Conservation (phyloP, 1,139 yeast genomes). For the Pichia sp. region DNA sequence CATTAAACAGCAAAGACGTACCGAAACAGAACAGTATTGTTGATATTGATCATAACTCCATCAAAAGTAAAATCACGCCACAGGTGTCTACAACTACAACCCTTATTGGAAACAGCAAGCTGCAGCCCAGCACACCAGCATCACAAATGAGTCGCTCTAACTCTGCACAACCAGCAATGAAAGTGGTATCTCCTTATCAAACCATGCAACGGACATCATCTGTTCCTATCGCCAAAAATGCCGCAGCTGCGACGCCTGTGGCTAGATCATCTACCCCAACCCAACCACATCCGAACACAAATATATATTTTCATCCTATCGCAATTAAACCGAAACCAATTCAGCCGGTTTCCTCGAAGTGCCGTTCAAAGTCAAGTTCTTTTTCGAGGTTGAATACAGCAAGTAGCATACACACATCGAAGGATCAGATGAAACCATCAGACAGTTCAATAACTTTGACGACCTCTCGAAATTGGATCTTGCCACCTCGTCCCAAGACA, state of each 20-base stretch:
- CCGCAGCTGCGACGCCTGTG: neutral
- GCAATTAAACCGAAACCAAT: slow-evolving; percentile 31
- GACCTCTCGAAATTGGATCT: slow-evolving; percentile 57
- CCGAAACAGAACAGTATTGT: neutral
- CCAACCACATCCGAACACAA: slow-evolving; percentile 13
- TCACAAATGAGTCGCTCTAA: neutral
- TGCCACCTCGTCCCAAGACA: slow-evolving; percentile 63
- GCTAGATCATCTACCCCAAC: slow-evolving; percentile 49
- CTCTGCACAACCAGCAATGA: neutral
- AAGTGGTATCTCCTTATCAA: neutral
- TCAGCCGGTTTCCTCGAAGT: slow-evolving; percentile 19
- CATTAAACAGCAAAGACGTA: neutral
- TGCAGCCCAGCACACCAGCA: neutral
- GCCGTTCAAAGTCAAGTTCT: slow-evolving; percentile 6
- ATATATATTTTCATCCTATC: slow-evolving; percentile 26
- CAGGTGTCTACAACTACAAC: neutral
- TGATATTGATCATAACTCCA: neutral
- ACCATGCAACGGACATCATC: slow-evolving; percentile 6
- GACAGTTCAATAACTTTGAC: slow-evolving; percentile 24
- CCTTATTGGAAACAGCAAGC: neutral
- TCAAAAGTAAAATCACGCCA: slow-evolving; percentile 1
- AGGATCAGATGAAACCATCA: slow-evolving; percentile 14
- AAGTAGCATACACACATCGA: slow-evolving; percentile 13
- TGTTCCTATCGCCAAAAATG: neutral
- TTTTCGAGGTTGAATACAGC: neutral